These are phyloP conservation scores for Kwoniella sp. DNA, from an alignment of 768 basidiomycete species.

Conservation along the genomic window DNA sequence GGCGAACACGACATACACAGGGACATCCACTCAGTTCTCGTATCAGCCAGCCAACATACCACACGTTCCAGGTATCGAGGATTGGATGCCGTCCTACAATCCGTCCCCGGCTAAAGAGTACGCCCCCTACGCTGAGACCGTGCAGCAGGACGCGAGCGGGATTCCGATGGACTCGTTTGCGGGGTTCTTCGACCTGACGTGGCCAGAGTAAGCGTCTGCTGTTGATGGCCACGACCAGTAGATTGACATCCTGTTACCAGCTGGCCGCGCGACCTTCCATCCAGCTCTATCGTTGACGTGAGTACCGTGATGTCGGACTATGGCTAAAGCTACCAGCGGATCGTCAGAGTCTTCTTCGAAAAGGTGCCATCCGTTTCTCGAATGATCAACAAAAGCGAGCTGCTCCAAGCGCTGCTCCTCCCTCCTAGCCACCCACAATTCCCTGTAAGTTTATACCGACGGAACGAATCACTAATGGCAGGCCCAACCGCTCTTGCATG, in stretches of 20 bases:
- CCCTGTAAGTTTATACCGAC: constrained; percentile 34
- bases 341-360: constrained; percentile 33
- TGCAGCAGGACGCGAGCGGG: not conserved
- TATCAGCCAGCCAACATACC: not conserved
- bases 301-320: not conserved
- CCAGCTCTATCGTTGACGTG: constrained; percentile 40
- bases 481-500: constrained; percentile 31
- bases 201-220: constrained; percentile 30
- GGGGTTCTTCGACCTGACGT: constrained; percentile 22
- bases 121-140: not conserved
- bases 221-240: too few species aligned
- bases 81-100: too few species aligned
- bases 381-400: constrained; percentile 30
- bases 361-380: constrained; percentile 31
- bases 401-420: constrained; percentile 22
- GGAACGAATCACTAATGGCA: too few species aligned
- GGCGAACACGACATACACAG: not conserved
- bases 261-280: not conserved
- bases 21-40: not conserved
- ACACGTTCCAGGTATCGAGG: not conserved
- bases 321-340: constrained; percentile 16
- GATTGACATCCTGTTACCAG: not conserved
- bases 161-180: not conserved
- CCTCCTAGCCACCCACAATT: constrained; percentile 36
- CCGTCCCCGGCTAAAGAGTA: not conserved